Evolutionary conservation across 176 grass and related monocot genomes (phyloP), one percentile per base, ranked within the genome.

Genomic region (Paspalum vaginatum): DNA sequence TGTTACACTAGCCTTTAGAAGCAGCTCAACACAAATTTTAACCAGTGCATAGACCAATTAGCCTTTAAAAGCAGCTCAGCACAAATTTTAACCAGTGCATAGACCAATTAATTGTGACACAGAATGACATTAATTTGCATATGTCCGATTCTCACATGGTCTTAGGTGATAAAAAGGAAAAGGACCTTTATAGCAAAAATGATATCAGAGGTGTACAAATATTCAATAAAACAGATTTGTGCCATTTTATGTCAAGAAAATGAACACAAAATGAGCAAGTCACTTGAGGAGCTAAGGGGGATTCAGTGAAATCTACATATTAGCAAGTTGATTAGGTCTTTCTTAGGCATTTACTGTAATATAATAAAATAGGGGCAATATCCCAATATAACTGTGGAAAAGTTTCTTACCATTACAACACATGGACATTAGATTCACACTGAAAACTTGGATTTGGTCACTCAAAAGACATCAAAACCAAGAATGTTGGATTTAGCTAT

Each of bases 391-490:
- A 56, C 16, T 64, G 46, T 9, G 25, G 24, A 81, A 61, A 56
- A 53, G 64, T 70, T 81, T 42, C 87, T 89, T 85, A 89, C 87
- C 77, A 0, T 26, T 63, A 40, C 6, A 55, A 47, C 39, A 70
- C 62, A 37, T 84, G 39, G 61, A 16, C 0, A 39, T 49, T 48
- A 41, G 64, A 56, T 55, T 61, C 52, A 79, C 7, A 18, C 69
- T 48, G 74, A 80, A 52, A 80, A 70, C 26, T 74, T 85, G 48
- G 27, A 77, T 71, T 66, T 22, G 37, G 21, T 32, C 68, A 71
- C 26, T 85, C 40, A 48, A 47, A 50, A 25, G 56, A 76, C 48
- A 71, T 74, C 15, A 25, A 63, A 80, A 85, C 61, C 55, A 9
- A 80, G 18, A 79, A 76, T 70, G 74, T 45, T 54, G 52, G 71